Conservation (phyloP, 805 yeast genomes). For the Candida gorgasii region DNA sequence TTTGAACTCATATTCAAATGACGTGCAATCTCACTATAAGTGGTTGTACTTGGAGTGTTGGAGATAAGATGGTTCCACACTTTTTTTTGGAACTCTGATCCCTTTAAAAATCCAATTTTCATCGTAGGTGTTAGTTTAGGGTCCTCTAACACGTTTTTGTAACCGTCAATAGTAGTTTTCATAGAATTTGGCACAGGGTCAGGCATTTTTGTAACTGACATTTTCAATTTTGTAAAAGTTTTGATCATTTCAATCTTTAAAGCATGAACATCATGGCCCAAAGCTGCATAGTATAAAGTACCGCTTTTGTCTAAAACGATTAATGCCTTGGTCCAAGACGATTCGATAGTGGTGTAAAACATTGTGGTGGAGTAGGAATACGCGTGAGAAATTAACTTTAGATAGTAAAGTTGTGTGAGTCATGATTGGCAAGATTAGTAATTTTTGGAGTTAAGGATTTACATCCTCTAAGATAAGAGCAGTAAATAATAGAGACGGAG, state of each 20-base stretch:
- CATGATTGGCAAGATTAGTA: too few relatives aligned
- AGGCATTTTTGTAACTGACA: conserved; percentile 13
- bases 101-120: conserved; percentile 28
- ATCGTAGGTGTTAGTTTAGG: conserved; percentile 7
- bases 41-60: conserved; percentile 21
- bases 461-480: too few relatives aligned
- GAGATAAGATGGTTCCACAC: conserved; percentile 37
- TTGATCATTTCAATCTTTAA: conserved; percentile 11
- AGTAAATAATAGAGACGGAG: too few relatives aligned
- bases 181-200: conserved; percentile 1
- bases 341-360: background rate
- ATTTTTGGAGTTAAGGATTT: too few relatives aligned
- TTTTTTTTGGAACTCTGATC: conserved; percentile 37
- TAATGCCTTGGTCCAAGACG: conserved; percentile 13
- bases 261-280: conserved; percentile 15
- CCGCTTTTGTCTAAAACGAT: conserved; percentile 20
- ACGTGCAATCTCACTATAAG: conserved; percentile 35
- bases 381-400: background rate
- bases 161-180: conserved; percentile 12
- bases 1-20: conserved; percentile 25
- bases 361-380: background rate
- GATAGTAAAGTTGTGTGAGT: background rate
- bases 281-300: conserved; percentile 21
- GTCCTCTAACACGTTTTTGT: conserved; percentile 14
- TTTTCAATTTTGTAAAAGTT: conserved; percentile 15